Conservation (phyloP, 257 asterid species). For the Ilex asprella region DNA sequence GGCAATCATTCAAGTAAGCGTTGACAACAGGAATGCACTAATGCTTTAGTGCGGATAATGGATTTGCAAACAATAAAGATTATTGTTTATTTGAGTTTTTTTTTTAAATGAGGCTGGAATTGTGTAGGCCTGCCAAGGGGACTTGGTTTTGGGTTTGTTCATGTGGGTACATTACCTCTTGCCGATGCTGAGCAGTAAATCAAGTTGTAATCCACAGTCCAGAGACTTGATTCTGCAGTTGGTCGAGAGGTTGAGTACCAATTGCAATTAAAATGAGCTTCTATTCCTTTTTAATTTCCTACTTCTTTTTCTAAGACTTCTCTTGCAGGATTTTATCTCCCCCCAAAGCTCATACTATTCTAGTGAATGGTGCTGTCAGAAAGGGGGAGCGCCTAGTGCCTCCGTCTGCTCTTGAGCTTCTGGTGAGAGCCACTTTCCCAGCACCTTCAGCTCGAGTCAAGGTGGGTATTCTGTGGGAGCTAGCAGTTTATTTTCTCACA, state of each 20-base stretch:
- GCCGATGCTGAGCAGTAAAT: conserved; percentile 66
- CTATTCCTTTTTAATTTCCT: neutral
- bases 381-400: conserved; percentile 76
- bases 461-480: conserved; percentile 27
- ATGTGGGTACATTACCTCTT: conserved; percentile 65
- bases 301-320: too few relatives aligned
- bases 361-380: conserved; percentile 61
- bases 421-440: conserved; percentile 61
- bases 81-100: neutral
- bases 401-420: conserved; percentile 62
- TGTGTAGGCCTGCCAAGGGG: conserved; percentile 67
- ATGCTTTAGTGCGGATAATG: neutral
- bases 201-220: conserved; percentile 60
- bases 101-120: conserved; percentile 5
- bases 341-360: conserved; percentile 67
- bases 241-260: conserved; percentile 51
- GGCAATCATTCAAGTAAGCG: conserved; percentile 66
- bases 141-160: conserved; percentile 66
- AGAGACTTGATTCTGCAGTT: conserved; percentile 79
- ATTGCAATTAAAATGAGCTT: neutral
- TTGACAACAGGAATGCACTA: neutral
- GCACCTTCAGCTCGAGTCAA: conserved; percentile 60
- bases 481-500: too few relatives aligned
- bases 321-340: conserved; percentile 49
- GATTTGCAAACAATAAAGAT: neutral